phyloP scores from a whole-genome alignment of 176 grass and related monocot genomes.

The Coix lacrymajobi region DNA sequence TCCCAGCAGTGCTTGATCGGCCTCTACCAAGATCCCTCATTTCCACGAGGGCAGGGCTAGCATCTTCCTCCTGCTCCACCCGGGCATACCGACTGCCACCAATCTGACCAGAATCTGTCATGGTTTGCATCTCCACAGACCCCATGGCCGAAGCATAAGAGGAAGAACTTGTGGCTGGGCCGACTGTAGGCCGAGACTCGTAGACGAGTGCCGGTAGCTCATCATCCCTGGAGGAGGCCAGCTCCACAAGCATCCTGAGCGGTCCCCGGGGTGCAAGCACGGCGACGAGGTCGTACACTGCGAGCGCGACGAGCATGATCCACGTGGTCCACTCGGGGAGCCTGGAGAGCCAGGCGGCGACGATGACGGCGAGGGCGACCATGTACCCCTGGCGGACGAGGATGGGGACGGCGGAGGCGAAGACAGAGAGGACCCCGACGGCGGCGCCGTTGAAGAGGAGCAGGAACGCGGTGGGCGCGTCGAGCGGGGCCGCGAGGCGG shows the following conservation, averaged over 20 bases:
- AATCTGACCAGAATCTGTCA: not conserved
- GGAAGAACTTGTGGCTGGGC: constrained; percentile 26
- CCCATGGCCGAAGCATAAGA: constrained; percentile 41
- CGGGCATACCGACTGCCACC: constrained; percentile 16
- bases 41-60: constrained; percentile 24
- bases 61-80: constrained; percentile 31
- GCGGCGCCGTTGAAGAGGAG: constrained; percentile 77
- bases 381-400: constrained; percentile 88
- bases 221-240: constrained; percentile 85
- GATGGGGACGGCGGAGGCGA: constrained; percentile 70
- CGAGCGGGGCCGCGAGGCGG: constrained; percentile 54
- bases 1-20: not conserved
- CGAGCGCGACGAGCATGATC: constrained; percentile 85
- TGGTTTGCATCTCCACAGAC: constrained; percentile 64
- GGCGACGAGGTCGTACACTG: constrained; percentile 77
- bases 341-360: constrained; percentile 81
- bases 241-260: constrained; percentile 85
- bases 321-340: constrained; percentile 97
- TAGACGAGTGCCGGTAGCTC: constrained; percentile 92
- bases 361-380: constrained; percentile 81
- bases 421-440: constrained; percentile 75
- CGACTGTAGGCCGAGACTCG: constrained; percentile 65
- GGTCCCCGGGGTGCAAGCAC: constrained; percentile 81
- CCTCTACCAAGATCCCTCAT: constrained; percentile 39
- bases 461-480: constrained; percentile 58